Conservation (phyloP, 495 filamentous ascomycete genomes). For the Penicillium cataractarum region DNA sequence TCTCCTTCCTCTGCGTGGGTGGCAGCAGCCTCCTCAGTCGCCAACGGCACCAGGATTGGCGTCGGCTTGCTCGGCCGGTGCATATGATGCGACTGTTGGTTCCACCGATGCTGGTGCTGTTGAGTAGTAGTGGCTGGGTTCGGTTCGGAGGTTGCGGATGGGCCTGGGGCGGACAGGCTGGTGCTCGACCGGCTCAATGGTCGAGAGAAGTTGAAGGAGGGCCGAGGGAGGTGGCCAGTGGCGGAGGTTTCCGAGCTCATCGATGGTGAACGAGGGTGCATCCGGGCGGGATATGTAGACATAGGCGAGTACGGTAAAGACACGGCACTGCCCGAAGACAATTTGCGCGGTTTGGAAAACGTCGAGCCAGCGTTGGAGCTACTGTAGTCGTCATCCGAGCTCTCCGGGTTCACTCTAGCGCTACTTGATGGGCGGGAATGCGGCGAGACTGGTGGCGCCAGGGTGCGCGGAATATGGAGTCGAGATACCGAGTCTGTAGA, state of each 20-base stretch:
- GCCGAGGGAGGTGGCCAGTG: constrained; percentile 62
- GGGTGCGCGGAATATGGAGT: constrained; percentile 46
- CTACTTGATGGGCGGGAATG: constrained; percentile 58
- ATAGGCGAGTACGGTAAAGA: constrained; percentile 65
- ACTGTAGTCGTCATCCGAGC: constrained; percentile 65
- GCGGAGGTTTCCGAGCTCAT: constrained; percentile 75
- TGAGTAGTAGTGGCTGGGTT: neutral
- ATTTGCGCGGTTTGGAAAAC: constrained; percentile 57
- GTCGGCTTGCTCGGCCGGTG: constrained; percentile 42
- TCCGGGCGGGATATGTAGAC: constrained; percentile 56
- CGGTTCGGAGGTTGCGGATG: constrained; percentile 34
- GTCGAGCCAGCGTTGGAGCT: constrained; percentile 56
- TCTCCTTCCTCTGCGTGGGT: constrained; percentile 31
- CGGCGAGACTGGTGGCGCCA: constrained; percentile 63
- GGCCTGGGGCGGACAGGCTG: constrained; percentile 53
- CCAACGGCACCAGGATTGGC: constrained; percentile 42
- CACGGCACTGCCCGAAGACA: constrained; percentile 67
- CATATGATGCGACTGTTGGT: constrained; percentile 25
- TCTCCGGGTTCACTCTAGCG: constrained; percentile 60
- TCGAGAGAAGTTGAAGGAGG: constrained; percentile 90
- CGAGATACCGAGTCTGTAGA: constrained; percentile 53
- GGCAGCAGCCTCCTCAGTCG: constrained; percentile 25
- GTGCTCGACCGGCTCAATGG: constrained; percentile 78
- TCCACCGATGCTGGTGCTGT: constrained; percentile 6
- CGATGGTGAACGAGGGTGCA: constrained; percentile 73